phyloP scores from a whole-genome alignment of 495 filamentous ascomycete genomes.

The Recurvomyces mirabilis region DNA sequence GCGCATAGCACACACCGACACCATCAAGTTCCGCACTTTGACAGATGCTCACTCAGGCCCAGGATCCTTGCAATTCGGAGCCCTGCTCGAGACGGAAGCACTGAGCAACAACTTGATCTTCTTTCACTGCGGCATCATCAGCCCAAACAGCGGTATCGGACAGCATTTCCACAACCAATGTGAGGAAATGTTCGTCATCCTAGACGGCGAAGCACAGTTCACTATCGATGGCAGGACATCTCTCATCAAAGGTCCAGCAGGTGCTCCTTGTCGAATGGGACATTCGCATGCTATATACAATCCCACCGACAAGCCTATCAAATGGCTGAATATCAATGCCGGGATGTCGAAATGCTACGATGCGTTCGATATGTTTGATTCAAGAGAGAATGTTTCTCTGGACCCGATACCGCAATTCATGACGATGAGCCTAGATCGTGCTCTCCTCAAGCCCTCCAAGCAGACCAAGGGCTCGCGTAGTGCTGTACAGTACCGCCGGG shows the following conservation, averaged over 20 bases:
- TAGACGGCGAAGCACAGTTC: neutral
- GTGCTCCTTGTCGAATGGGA: neutral
- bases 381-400: neutral
- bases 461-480: neutral
- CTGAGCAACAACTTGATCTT: neutral
- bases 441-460: neutral
- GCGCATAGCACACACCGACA: neutral
- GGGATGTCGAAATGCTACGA: neutral
- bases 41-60: neutral
- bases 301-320: neutral
- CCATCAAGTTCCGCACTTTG: neutral
- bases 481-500: neutral
- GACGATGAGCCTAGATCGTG: neutral
- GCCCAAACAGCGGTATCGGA: neutral
- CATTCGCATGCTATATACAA: neutral
- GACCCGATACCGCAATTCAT: slow-evolving; percentile 1
- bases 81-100: neutral
- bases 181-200: neutral
- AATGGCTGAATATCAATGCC: neutral
- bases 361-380: neutral
- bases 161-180: neutral
- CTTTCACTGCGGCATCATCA: neutral
- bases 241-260: neutral
- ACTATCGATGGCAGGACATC: slow-evolving; percentile 1
- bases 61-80: neutral